These are phyloP conservation scores for Microcyclosporella mali DNA, from an alignment of 2,329 filamentous ascomycete genomes.

Conservation along the genomic window DNA sequence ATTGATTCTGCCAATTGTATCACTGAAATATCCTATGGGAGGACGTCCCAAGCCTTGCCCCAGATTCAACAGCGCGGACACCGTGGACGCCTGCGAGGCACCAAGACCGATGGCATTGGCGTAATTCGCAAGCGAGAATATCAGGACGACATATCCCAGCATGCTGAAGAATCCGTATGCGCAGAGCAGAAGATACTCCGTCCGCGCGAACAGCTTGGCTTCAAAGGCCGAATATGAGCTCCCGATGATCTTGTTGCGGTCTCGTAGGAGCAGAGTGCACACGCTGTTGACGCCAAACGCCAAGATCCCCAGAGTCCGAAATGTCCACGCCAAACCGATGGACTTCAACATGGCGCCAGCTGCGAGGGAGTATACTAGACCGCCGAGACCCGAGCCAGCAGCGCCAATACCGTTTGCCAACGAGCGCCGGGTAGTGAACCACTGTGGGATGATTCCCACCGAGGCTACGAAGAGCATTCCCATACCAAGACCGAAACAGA, in stretches of 20 bases:
- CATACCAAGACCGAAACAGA: slow-evolving; percentile 73
- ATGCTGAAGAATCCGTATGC: slow-evolving; percentile 66
- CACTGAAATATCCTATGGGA: slow-evolving; percentile 65
- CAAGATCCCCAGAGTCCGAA: slow-evolving; percentile 59
- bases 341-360: slow-evolving; percentile 62
- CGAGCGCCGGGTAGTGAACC: slow-evolving; percentile 63
- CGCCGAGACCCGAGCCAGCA: slow-evolving; percentile 69
- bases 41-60: slow-evolving; percentile 63
- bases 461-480: slow-evolving; percentile 67
- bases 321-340: slow-evolving; percentile 61
- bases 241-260: slow-evolving; percentile 66
- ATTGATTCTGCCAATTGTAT: slow-evolving; percentile 65
- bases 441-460: slow-evolving; percentile 64
- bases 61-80: slow-evolving; percentile 68
- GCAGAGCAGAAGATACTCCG: slow-evolving; percentile 60
- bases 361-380: slow-evolving; percentile 61
- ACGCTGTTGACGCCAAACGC: slow-evolving; percentile 58
- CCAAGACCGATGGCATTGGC: slow-evolving; percentile 61
- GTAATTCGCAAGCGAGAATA: slow-evolving; percentile 71
- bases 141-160: slow-evolving; percentile 67
- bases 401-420: slow-evolving; percentile 64
- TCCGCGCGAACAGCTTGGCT: slow-evolving; percentile 52
- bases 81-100: slow-evolving; percentile 60
- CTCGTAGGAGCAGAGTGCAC: slow-evolving; percentile 58
- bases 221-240: slow-evolving; percentile 64